Evolutionary conservation across 306 rosid genomes (phyloP).

Genomic region (Quercus ilex): DNA sequence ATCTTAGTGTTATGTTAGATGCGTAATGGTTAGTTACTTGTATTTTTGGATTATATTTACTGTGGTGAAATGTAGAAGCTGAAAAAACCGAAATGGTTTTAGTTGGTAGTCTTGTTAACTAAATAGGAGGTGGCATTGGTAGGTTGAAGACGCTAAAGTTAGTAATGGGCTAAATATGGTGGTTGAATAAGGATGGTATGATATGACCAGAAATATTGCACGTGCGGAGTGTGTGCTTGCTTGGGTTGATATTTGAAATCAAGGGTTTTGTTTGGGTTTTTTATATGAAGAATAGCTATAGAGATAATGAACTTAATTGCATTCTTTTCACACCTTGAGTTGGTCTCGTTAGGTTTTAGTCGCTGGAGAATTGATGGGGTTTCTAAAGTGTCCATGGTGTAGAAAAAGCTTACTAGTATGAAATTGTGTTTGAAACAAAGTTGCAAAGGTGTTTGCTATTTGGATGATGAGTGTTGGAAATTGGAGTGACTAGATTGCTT

Average conservation of each 20-base stretch:
- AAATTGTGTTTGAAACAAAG: not conserved
- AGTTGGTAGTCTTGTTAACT: not conserved
- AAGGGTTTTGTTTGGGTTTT: not conserved
- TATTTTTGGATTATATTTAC: too few species aligned
- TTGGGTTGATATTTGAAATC: not conserved
- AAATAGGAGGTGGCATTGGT: not conserved
- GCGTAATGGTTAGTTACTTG: not conserved
- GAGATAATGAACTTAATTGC: not conserved
- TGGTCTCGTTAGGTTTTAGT: not conserved
- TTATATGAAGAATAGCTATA: not conserved
- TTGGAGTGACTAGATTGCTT: not conserved
- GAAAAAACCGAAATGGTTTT: not conserved
- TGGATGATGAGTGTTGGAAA: not conserved
- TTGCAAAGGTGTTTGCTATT: not conserved
- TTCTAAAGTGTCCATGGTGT: not conserved
- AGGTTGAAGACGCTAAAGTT: not conserved
- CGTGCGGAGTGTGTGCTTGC: not conserved
- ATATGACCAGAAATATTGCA: not conserved
- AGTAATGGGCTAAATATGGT: not conserved
- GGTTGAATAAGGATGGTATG: not conserved
- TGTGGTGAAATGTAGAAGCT: too few species aligned
- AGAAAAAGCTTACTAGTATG: not conserved
- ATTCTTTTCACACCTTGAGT: not conserved
- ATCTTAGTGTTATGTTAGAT: not conserved
- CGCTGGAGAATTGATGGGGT: not conserved